Percentiles rank a stretch among this genome's conserved stretches.
Evolutionary conservation across 1,284 basidiomycete genomes (phyloP).

Genomic region (Microbotryum intermedium): DNA sequence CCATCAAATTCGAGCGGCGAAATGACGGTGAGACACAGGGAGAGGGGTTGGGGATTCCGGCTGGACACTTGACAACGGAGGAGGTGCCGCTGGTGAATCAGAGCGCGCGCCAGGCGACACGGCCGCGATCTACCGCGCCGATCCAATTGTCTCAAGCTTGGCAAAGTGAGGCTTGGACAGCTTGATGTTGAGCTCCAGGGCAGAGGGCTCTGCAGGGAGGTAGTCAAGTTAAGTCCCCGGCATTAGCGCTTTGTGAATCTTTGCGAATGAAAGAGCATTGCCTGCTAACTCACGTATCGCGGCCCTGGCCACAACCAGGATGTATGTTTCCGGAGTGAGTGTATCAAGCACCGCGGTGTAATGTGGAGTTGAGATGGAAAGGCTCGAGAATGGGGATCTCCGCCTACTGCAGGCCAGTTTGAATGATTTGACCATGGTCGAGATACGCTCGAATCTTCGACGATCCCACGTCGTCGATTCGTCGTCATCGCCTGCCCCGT

Average conservation of each 20-base stretch:
- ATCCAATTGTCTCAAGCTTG: conserved; percentile 36
- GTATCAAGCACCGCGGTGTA: conserved; percentile 91
- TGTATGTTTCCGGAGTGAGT: conserved; percentile 88
- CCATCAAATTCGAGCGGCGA: no score
- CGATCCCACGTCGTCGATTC: conserved; percentile 45
- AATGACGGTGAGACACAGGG: no score
- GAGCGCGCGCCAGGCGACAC: neutral
- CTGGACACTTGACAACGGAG: no score
- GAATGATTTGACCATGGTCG: conserved; percentile 89
- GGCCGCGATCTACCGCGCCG: conserved; percentile 3
- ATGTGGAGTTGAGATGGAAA: conserved; percentile 36
- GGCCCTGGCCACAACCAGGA: conserved; percentile 63
- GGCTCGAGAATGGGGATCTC: conserved; percentile 34
- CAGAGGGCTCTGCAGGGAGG: conserved; percentile 61
- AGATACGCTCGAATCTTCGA: conserved; percentile 89
- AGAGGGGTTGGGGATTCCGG: no score
- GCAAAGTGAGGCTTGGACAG: conserved; percentile 71
- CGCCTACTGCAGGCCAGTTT: conserved; percentile 63
- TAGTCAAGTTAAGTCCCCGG: no score
- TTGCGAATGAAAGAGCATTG: conserved; percentile 39
- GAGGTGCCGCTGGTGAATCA: no score
- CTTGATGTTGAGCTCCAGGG: conserved; percentile 71
- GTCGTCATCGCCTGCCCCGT: conserved; percentile 17
- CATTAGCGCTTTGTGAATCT: neutral
- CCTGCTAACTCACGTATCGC: neutral